A percentile compares a stretch with the other conserved stretches of the same genome.
Evolutionary conservation across 495 filamentous ascomycete species (phyloP).

Genomic region (Aspergillus avenaceus): DNA sequence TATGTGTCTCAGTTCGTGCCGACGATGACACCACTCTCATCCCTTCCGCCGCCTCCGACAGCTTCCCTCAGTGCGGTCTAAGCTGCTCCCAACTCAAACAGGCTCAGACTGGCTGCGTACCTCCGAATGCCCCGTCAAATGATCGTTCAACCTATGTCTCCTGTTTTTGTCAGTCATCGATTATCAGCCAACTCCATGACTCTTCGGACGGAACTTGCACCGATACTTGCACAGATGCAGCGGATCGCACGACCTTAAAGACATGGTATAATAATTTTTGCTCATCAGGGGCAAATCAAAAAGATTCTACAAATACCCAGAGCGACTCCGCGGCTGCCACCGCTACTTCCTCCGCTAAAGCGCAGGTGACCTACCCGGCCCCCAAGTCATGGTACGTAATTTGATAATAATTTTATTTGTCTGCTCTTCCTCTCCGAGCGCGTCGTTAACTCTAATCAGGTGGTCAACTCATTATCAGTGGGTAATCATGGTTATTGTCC

Average conservation of each 20-base stretch:
- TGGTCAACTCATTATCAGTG: constrained; percentile 48
- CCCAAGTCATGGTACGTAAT: constrained; percentile 24
- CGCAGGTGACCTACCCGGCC: constrained; percentile 11
- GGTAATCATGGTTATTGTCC: constrained; percentile 52
- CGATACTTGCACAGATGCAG: constrained; percentile 27
- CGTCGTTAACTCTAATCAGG: constrained; percentile 26
- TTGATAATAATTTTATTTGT: neutral
- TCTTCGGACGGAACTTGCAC: constrained; percentile 32
- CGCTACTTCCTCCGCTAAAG: constrained; percentile 11
- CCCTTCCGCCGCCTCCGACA: constrained; percentile 30
- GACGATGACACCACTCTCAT: constrained; percentile 20
- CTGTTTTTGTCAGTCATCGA: constrained; percentile 52
- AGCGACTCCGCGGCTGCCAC: constrained; percentile 11
- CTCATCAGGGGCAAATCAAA: constrained; percentile 21
- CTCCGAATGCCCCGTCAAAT: constrained; percentile 27
- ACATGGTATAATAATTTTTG: constrained; percentile 49
- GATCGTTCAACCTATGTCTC: constrained; percentile 38
- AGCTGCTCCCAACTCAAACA: constrained; percentile 39
- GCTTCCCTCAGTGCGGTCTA: constrained; percentile 49
- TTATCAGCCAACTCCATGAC: constrained; percentile 36
- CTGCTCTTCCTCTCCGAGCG: neutral
- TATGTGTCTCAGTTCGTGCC: constrained; percentile 20
- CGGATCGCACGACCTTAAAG: constrained; percentile 37
- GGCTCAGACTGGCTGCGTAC: constrained; percentile 43
- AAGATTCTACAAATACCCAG: no score